phyloP scores from a whole-genome alignment of 257 asterid species.

The Anisodus acutangulus region DNA sequence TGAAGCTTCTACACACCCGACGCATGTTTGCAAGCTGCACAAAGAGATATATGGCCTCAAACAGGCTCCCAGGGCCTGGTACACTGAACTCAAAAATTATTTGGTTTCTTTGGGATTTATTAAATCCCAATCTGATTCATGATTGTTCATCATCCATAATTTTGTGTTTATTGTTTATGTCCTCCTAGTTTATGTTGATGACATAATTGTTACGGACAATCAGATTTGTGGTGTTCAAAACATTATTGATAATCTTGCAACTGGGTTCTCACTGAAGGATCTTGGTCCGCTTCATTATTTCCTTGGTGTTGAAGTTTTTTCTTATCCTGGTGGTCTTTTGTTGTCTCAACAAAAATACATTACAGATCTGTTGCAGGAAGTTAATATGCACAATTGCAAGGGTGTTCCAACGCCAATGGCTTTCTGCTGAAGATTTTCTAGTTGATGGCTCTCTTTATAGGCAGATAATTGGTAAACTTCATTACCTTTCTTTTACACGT shows the following conservation, averaged over 20 bases:
- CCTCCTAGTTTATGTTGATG: not conserved
- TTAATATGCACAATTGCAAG: not conserved
- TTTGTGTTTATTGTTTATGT: not conserved
- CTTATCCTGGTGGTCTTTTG: not conserved
- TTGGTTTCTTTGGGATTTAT: not conserved
- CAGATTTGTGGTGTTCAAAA: not conserved
- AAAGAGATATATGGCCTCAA: not conserved
- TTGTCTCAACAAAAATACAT: not conserved
- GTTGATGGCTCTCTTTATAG: not conserved
- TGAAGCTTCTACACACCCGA: not conserved
- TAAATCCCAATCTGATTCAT: not conserved
- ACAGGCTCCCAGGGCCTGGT: not conserved
- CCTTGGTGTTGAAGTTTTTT: not conserved
- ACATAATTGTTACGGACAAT: not conserved
- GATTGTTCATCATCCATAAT: not conserved
- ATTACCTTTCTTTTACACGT: not conserved
- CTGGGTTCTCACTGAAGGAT: not conserved
- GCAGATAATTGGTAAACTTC: not conserved
- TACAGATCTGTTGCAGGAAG: not conserved
- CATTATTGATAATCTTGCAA: too few species aligned
- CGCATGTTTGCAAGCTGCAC: not conserved
- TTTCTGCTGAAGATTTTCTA: not conserved
- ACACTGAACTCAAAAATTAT: not conserved
- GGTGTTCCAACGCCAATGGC: not conserved
- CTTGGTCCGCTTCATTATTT: not conserved